phyloP scores from a whole-genome alignment of 306 rosid species.

The Calophaca sinica region DNA sequence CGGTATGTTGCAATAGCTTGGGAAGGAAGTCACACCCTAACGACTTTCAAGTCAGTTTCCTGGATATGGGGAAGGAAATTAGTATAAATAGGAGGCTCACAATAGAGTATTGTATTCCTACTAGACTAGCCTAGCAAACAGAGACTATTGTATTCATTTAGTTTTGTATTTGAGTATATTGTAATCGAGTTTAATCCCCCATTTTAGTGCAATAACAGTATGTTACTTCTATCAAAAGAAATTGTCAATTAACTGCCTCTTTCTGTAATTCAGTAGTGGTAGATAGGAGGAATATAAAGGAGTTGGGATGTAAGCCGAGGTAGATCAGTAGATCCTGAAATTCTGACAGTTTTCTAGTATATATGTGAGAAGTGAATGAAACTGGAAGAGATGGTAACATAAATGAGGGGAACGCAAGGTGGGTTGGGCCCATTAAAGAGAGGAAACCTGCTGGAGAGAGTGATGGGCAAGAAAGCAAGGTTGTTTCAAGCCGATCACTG shows the following conservation, averaged over 20 bases:
- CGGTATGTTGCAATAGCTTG: too few species aligned
- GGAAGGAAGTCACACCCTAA: too few species aligned
- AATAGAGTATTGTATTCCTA: too few species aligned
- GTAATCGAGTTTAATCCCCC: too few species aligned
- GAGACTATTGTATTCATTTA: too few species aligned
- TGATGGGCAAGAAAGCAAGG: slow-evolving; percentile 52
- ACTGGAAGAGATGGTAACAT: slow-evolving; percentile 41
- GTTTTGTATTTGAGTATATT: too few species aligned
- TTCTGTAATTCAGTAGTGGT: slow-evolving; percentile 33
- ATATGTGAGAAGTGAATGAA: slow-evolving; percentile 42
- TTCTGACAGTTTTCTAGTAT: slow-evolving; percentile 50
- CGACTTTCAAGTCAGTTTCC: too few species aligned
- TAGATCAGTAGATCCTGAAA: slow-evolving; percentile 46
- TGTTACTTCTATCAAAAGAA: slow-evolving; percentile 19
- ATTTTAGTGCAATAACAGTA: background rate
- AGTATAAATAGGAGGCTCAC: too few species aligned
- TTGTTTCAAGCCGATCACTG: slow-evolving; percentile 62
- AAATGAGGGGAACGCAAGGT: slow-evolving; percentile 73
- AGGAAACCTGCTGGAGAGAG: slow-evolving; percentile 51
- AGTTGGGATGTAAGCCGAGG: slow-evolving; percentile 36
- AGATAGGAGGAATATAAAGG: slow-evolving; percentile 38
- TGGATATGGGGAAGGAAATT: too few species aligned
- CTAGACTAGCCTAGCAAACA: too few species aligned
- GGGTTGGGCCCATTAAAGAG: slow-evolving; percentile 77
- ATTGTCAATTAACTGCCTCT: slow-evolving; percentile 17